These are phyloP conservation scores for Solanum chiquidenum DNA, from an alignment of 257 asterid genomes.

Conservation along the genomic window DNA sequence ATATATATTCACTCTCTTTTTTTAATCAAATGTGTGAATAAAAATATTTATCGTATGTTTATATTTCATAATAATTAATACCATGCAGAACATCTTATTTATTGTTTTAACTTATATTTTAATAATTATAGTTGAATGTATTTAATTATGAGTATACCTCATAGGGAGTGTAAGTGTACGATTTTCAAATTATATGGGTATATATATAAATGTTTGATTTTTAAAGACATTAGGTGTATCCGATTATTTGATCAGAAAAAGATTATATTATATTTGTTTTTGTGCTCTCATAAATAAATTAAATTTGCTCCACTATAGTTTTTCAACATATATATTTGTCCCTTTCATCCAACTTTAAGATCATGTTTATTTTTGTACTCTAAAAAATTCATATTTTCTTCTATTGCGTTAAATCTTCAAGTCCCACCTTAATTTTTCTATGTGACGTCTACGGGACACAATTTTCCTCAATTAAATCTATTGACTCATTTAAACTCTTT, in stretches of 20 bases:
- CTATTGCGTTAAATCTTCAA: background rate
- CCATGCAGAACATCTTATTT: background rate
- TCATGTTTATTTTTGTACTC: background rate
- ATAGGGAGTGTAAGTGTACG: background rate
- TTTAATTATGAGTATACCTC: background rate
- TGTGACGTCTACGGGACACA: background rate
- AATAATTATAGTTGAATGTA: background rate
- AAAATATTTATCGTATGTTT: background rate
- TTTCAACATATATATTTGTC: no score
- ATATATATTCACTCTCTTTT: background rate
- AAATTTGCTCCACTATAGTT: background rate
- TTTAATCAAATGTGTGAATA: background rate
- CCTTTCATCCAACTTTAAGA: no score
- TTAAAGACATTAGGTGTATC: background rate
- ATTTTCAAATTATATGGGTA: background rate
- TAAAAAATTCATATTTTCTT: no score
- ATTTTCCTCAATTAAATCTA: no score
- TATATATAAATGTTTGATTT: background rate
- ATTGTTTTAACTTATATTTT: background rate
- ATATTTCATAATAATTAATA: background rate
- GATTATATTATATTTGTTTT: no score
- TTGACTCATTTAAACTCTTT: background rate
- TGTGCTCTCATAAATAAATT: no score
- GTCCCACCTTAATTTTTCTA: background rate
- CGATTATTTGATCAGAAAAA: background rate